Base-by-base conservation (phyloP, 345 rosid genomes). In the Rhizophora mangle region DNA sequence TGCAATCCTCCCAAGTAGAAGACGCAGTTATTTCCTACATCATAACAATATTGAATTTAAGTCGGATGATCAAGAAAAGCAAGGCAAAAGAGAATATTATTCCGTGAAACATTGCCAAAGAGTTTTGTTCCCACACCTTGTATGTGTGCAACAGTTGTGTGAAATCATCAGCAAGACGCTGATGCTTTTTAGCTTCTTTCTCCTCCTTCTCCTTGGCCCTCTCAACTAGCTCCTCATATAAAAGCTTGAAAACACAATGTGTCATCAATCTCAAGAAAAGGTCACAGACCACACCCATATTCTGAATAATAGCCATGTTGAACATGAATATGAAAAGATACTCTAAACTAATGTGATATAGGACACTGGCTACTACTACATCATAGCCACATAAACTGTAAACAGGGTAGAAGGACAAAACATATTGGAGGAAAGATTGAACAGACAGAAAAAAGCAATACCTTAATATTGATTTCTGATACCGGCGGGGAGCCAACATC, bases 121-220 rank as follows among this genome's bases (percentile, higher is more conserved):
- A 16, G 36, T 43, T 71, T 65, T 43, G 49, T n/a, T 65, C 26
- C 55, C 56, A 65, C 74, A 95, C 99, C 96, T 95, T 95, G 57
- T 73, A 74, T 8, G 92, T 69, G 68, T 76, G 84, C 72, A 95
- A 75, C n/a, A 92, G 80, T 53, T 81, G 81, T 5, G 87, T 82
- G 79, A 92, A 89, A 69, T 95, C 98, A 83, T 95, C 98, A 16
- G 88, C 91, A 68, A 89, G 81, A 63, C 90, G 92, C 73, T 89
- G 97, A 63, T 86, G 86, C 81, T 86, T 95, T 85, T 88, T 90
- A 53, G 91, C 96, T 80, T 92, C 99, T 83, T 90, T 95, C 78
- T 86, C 98, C 74, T 95, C 97, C 80, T 95, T 95, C 79, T 95
- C 98, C 87, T 84, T 92, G 36, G 84, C 86, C 79, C 97, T 86